Base-by-base conservation (phyloP, 306 rosid genomes). In the Potentilla sterilis region DNA sequence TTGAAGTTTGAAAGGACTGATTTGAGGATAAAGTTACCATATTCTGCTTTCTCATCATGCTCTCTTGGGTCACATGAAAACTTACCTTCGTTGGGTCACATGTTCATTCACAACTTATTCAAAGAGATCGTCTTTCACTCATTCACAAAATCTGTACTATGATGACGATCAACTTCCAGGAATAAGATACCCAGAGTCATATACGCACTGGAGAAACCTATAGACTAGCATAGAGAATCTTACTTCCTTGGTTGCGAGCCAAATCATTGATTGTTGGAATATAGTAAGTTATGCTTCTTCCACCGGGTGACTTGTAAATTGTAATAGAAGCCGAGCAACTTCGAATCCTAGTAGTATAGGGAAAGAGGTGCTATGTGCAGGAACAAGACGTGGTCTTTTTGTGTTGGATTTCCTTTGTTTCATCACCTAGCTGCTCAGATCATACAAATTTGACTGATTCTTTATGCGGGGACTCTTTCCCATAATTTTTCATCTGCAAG, bases 31-130 rank as follows among this genome's bases (percentile, higher is more conserved):
- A 81, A 73, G 83, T 68, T 65, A 13, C 76, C 70, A 67, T 75
- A 66, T 81, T 77, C 81, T 81, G 64, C 46, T 16, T 73, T 69
- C 63, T 83, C 28, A 76, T 86, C 80, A 75, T 73, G 76, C 38
- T 62, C 63, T 80, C 78, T 78, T 58, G 35, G 83, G 82, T 83
- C 87, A 28, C 74, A 82, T 83, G 81, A 73, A 76, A 74, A 58
- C 72, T 67, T 69, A 42, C 72, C 76, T 64, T 34, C 65, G 48
- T 47, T 61, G 49, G 34, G 70, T 77, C 87, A 75, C 82, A 81
- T 83, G 83, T 71, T 48, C 15, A 0, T 80, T 57, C 79, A 70
- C 79, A 12, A 67, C 69, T 66, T 76, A 78, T 52, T 46, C 37
- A 70, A 78, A 67, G 47, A 64, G 78, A 41, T 44, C 58, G 46